phyloP scores from a whole-genome alignment of 2,329 filamentous ascomycete genomes.

The Xylaria hypoxylon region DNA sequence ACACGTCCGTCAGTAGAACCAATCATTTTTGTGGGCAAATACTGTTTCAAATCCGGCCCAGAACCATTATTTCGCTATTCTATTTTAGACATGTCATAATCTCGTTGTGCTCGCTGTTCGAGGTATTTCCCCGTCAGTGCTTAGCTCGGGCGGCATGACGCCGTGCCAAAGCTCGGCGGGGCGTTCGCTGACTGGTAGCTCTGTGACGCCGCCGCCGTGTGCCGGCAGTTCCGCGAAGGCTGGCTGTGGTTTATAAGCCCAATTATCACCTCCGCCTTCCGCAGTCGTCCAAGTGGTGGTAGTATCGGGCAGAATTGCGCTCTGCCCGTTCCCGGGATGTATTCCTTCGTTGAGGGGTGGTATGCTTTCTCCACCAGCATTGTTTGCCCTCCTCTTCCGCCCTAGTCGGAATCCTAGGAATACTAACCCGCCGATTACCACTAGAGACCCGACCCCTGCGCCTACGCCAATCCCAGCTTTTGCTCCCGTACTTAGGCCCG shows the following conservation, averaged over 20 bases:
- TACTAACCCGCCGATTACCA: slow-evolving; percentile 34
- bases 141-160: slow-evolving; percentile 29
- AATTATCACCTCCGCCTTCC: slow-evolving; percentile 14
- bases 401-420: slow-evolving; percentile 31
- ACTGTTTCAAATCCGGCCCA: neutral
- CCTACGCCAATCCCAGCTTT: slow-evolving; percentile 53
- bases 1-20: too few species aligned
- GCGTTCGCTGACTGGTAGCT: slow-evolving; percentile 17
- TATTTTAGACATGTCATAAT: slow-evolving; percentile 13
- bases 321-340: slow-evolving; percentile 12
- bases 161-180: slow-evolving; percentile 30
- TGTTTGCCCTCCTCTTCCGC: slow-evolving; percentile 6
- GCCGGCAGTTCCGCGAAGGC: slow-evolving; percentile 8
- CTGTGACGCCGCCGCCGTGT: slow-evolving; percentile 8
- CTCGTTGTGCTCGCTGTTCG: neutral
- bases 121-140: slow-evolving; percentile 27
- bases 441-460: slow-evolving; percentile 47
- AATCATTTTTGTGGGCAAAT: neutral
- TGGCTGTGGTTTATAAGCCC: slow-evolving; percentile 18
- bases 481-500: slow-evolving; percentile 29
- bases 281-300: neutral
- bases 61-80: slow-evolving; percentile 16
- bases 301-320: neutral
- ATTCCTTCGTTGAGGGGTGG: neutral
- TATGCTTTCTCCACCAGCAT: neutral